phyloP scores from a whole-genome alignment of 176 grass and related monocot genomes.

The Olyra latifolia region DNA sequence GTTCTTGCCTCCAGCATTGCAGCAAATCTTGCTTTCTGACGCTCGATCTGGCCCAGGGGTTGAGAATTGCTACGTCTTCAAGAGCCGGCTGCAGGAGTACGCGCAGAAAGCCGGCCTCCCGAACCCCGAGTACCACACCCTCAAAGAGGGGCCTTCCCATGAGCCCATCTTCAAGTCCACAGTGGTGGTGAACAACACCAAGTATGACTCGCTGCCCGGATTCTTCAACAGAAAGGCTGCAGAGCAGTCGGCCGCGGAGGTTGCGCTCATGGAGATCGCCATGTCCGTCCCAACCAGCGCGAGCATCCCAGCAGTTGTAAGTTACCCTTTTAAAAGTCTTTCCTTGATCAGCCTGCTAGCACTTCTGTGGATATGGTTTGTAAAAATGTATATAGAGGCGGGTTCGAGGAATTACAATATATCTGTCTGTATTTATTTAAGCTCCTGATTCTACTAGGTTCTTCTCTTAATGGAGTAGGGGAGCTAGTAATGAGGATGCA shows the following conservation, averaged over 20 bases:
- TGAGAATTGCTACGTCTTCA: conserved; percentile 89
- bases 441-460: neutral
- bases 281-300: conserved; percentile 32
- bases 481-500: conserved; percentile 5
- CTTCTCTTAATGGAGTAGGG: neutral
- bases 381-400: neutral
- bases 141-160: conserved; percentile 89
- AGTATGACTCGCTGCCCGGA: conserved; percentile 74
- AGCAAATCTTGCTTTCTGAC: conserved; percentile 16
- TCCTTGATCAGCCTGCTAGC: neutral
- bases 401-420: neutral
- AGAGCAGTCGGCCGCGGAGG: conserved; percentile 87
- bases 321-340: neutral
- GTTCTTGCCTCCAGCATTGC: neutral
- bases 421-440: neutral
- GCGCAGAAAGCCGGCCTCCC: conserved; percentile 65
- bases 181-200: conserved; percentile 62
- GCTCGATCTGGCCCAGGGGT: conserved; percentile 50
- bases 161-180: conserved; percentile 86
- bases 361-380: neutral
- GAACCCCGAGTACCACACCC: conserved; percentile 76
- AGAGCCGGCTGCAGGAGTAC: conserved; percentile 94
- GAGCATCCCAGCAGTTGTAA: conserved; percentile 45
- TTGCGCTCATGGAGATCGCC: conserved; percentile 65
- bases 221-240: conserved; percentile 87